Evolutionary conservation across 2,329 filamentous ascomycete genomes (phyloP).

Genomic region (Fonsecaea pugnacius): DNA sequence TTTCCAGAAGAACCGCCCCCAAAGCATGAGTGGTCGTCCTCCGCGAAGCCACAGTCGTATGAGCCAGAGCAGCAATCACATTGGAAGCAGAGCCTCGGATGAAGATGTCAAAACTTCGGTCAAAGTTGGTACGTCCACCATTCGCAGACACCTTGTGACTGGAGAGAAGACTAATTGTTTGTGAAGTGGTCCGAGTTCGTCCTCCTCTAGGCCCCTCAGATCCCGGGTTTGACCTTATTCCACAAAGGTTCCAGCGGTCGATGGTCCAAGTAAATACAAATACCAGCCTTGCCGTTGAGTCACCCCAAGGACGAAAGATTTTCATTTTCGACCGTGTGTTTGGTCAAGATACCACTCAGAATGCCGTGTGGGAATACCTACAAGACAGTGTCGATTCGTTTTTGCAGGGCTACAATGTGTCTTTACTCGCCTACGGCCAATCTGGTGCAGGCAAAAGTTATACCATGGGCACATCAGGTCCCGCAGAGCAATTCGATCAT

Average conservation of each 20-base stretch:
- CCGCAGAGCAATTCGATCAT: constrained; percentile 71
- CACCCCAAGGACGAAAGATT: constrained; percentile 87
- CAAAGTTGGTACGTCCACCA: constrained; percentile 78
- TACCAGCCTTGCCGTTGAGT: constrained; percentile 85
- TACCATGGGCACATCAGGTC: constrained; percentile 96
- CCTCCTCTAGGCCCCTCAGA: constrained; percentile 81
- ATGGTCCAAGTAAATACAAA: constrained; percentile 88
- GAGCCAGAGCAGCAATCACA: constrained; percentile 72
- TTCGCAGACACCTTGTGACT: not conserved
- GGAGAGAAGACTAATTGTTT: constrained; percentile 17
- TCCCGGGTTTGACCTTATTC: constrained; percentile 92
- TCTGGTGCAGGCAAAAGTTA: constrained; percentile 98
- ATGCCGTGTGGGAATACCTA: constrained; percentile 93
- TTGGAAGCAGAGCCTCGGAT: constrained; percentile 78
- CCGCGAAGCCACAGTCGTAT: constrained; percentile 82
- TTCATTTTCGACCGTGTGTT: constrained; percentile 98
- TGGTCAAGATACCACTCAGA: constrained; percentile 77
- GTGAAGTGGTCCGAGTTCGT: constrained; percentile 83
- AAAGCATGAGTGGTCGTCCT: constrained; percentile 79
- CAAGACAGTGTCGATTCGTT: constrained; percentile 88
- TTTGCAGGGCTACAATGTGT: constrained; percentile 97
- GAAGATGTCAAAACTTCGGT: constrained; percentile 89
- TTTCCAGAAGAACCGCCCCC: constrained; percentile 63
- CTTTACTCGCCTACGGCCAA: constrained; percentile 93
- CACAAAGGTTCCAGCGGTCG: constrained; percentile 89